Evolutionary conservation across 495 filamentous ascomycete species (phyloP).

Genomic region (Penicillium paxilli): DNA sequence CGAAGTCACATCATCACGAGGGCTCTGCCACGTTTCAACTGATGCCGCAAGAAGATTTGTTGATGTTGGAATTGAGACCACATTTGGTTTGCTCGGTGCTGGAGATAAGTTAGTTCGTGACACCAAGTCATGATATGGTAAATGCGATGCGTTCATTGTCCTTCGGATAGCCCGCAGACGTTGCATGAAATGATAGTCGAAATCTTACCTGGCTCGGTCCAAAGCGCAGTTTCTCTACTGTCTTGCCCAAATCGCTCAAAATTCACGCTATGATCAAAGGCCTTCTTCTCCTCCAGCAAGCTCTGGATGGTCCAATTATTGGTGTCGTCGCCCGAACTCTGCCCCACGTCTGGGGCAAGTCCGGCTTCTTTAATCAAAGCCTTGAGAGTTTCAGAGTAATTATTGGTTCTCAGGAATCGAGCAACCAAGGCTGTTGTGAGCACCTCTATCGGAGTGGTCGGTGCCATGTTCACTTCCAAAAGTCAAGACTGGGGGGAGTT

Average conservation of each 20-base stretch:
- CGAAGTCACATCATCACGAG: conserved; percentile 6
- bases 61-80: conserved; percentile 42
- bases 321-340: conserved; percentile 40
- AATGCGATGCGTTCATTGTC: too few species aligned
- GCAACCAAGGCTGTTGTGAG: conserved; percentile 55
- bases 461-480: conserved; percentile 16
- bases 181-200: background rate
- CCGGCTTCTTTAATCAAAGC: conserved; percentile 64
- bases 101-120: conserved; percentile 5
- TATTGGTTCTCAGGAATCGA: conserved; percentile 59
- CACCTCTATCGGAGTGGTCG: conserved; percentile 22
- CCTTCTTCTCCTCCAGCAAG: conserved; percentile 65
- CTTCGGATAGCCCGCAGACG: too few species aligned
- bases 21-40: conserved; percentile 37
- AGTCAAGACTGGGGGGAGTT: too few species aligned
- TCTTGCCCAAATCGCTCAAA: conserved; percentile 55
- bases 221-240: conserved; percentile 39
- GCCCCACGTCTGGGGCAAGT: conserved; percentile 45
- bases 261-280: conserved; percentile 55
- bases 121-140: background rate
- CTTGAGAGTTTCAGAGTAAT: conserved; percentile 59
- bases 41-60: conserved; percentile 58
- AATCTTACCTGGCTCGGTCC: conserved; percentile 52
- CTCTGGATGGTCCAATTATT: conserved; percentile 61
- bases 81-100: conserved; percentile 51